Evolutionary conservation across 1,284 basidiomycete species (phyloP).

Genomic region (Cutaneotrichosporon mucoides): DNA sequence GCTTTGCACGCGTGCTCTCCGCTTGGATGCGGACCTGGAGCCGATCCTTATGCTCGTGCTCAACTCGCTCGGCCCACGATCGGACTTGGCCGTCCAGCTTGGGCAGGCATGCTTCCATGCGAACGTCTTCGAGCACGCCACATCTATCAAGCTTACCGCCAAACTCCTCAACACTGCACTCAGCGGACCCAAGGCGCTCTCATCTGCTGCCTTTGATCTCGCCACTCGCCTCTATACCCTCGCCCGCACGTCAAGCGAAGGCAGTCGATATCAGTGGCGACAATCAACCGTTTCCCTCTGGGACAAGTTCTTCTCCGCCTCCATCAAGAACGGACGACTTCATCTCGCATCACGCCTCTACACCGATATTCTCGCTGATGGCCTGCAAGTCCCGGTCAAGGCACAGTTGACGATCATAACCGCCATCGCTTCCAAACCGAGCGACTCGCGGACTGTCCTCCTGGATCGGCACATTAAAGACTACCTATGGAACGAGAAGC

Average conservation of each 20-base stretch:
- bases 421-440: conserved; percentile 17
- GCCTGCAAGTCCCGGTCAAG: conserved; percentile 12
- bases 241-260: not conserved
- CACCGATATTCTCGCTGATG: conserved; percentile 35
- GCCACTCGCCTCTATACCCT: conserved; percentile 21
- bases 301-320: conserved; percentile 23
- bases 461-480: conserved; percentile 43
- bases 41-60: not conserved
- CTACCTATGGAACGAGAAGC: conserved; percentile 26
- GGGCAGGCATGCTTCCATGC: not conserved
- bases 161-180: not conserved
- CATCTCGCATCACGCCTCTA: conserved; percentile 41
- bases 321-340: conserved; percentile 15
- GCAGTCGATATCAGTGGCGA: conserved; percentile 1
- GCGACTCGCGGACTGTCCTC: conserved; percentile 28
- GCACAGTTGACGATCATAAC: conserved; percentile 30
- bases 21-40: conserved; percentile 1
- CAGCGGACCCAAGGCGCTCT: not conserved
- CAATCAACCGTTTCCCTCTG: conserved; percentile 8
- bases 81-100: not conserved
- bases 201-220: conserved; percentile 19
- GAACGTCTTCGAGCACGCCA: not conserved
- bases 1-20: conserved; percentile 10
- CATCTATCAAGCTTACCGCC: not conserved
- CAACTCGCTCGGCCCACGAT: not conserved